phyloP scores from a whole-genome alignment of 2,329 filamentous ascomycete species.

The Monilinia polystroma region DNA sequence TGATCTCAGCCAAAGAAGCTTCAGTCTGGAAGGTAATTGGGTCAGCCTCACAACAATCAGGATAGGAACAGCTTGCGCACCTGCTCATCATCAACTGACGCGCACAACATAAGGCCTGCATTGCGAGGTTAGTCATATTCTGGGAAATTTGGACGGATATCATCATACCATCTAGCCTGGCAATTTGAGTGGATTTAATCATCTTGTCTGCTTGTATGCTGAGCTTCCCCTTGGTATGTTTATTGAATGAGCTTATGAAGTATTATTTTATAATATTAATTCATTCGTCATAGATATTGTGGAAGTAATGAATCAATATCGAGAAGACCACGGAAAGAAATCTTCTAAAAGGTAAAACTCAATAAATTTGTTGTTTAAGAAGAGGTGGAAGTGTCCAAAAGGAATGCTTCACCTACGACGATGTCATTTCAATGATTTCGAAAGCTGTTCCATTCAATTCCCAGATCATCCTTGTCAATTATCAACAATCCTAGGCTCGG shows the following conservation, averaged over 20 bases:
- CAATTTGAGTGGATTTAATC: slow-evolving; percentile 93
- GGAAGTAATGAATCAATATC: background rate
- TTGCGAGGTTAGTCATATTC: slow-evolving; percentile 20
- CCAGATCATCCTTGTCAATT: slow-evolving; percentile 2
- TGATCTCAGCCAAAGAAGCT: slow-evolving; percentile 78
- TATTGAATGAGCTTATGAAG: slow-evolving; percentile 1
- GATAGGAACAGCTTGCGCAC: slow-evolving; percentile 44
- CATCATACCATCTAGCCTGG: slow-evolving; percentile 78
- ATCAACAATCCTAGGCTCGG: slow-evolving; percentile 4
- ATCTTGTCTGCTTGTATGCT: slow-evolving; percentile 31
- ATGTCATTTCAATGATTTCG: slow-evolving; percentile 6
- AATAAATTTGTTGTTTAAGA: background rate
- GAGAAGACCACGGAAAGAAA: background rate
- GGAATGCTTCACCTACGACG: background rate
- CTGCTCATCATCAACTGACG: slow-evolving; percentile 89
- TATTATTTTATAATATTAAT: slow-evolving; percentile 8
- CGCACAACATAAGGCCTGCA: slow-evolving; percentile 87
- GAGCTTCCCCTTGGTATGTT: slow-evolving; percentile 12
- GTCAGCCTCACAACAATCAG: slow-evolving; percentile 19
- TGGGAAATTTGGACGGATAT: background rate
- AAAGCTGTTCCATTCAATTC: slow-evolving; percentile 15
- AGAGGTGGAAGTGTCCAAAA: slow-evolving; percentile 8
- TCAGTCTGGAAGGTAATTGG: slow-evolving; percentile 53
- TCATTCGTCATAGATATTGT: background rate
- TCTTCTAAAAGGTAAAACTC: background rate